These are phyloP conservation scores for Ligustrum vulgare DNA, from an alignment of 257 asterid genomes.

Conservation along the genomic window DNA sequence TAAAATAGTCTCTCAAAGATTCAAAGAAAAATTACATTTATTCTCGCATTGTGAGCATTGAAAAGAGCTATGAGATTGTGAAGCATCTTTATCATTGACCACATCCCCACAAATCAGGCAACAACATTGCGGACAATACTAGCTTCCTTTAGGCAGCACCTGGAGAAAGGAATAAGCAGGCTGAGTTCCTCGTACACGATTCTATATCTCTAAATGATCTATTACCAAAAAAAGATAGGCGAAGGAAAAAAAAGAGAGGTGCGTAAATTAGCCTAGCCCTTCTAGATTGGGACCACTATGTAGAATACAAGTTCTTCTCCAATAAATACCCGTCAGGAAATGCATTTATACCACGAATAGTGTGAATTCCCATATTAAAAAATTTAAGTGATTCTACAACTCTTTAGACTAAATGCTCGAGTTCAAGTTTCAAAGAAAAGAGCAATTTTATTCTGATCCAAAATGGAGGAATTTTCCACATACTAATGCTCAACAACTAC, in stretches of 20 bases:
- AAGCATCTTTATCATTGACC: slow-evolving; percentile 52
- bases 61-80: slow-evolving; percentile 45
- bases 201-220: slow-evolving; percentile 15
- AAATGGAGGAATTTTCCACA: neutral
- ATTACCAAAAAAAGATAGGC: slow-evolving; percentile 8
- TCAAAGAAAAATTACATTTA: slow-evolving; percentile 56
- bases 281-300: neutral
- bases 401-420: neutral
- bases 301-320: neutral
- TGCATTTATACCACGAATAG: neutral
- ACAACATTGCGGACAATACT: slow-evolving; percentile 97
- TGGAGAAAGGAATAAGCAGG: slow-evolving; percentile 33
- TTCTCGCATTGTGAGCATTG: slow-evolving; percentile 84
- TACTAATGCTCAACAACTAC: neutral
- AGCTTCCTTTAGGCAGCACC: slow-evolving; percentile 97
- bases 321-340: neutral
- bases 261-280: neutral
- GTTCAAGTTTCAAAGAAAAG: neutral
- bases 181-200: slow-evolving; percentile 19
- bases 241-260: neutral
- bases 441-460: neutral
- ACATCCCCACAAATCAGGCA: slow-evolving; percentile 82
- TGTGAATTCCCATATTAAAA: neutral
- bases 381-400: neutral
- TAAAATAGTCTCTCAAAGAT: slow-evolving; percentile 15